Conservation (phyloP, 1,284 basidiomycete species). For the Boletellus deceptivus region DNA sequence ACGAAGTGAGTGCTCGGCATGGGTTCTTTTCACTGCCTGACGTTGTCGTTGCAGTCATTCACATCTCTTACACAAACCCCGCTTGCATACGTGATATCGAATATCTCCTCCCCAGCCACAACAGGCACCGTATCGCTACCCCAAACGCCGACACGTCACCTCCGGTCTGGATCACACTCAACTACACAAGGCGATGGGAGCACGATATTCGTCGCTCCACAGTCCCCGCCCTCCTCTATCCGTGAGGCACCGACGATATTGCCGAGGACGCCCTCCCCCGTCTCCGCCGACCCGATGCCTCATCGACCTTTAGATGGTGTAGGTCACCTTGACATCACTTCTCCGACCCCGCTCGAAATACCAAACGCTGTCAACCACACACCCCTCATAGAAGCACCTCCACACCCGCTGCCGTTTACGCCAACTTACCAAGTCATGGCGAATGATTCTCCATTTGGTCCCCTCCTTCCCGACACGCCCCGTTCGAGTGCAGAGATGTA, state of each 20-base stretch:
- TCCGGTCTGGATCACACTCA: constrained; percentile 24
- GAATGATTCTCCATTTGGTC: constrained; percentile 32
- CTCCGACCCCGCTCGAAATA: constrained; percentile 14
- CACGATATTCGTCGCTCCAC: not conserved
- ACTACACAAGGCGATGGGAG: constrained; percentile 12
- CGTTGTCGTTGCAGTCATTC: constrained; percentile 36
- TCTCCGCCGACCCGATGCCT: not conserved
- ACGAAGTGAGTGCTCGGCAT: constrained; percentile 41
- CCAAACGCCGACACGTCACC: constrained; percentile 14
- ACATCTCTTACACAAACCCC: constrained; percentile 43
- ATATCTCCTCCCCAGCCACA: constrained; percentile 41
- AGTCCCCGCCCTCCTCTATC: not conserved
- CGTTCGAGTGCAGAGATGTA: constrained; percentile 33
- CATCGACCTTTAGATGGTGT: not conserved
- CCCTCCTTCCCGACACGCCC: constrained; percentile 30
- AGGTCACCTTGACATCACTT: not conserved
- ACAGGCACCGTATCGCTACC: constrained; percentile 31
- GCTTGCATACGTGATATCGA: constrained; percentile 46
- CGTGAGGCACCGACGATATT: constrained; percentile 4
- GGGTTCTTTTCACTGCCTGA: not conserved
- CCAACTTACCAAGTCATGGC: constrained; percentile 16
- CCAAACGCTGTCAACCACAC: not conserved
- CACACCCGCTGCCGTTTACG: constrained; percentile 19
- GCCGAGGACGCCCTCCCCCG: not conserved
- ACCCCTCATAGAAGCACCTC: not conserved